Percentiles rank a stretch among this genome's conserved stretches.
These are phyloP conservation scores for Eucalyptus rudis DNA, from an alignment of 345 rosid genomes.

Conservation along the genomic window DNA sequence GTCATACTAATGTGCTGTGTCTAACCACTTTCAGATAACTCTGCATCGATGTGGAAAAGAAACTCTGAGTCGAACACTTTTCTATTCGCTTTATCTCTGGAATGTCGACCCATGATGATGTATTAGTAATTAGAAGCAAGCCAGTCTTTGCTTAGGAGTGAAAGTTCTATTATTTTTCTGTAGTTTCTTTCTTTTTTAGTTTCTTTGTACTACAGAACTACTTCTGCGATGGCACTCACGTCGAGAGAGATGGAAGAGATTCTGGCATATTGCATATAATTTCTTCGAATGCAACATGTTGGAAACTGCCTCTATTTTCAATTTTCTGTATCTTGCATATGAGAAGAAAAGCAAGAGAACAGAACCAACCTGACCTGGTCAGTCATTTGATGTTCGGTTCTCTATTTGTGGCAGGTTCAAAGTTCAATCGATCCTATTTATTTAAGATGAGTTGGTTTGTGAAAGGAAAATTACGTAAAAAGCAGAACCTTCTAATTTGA, in stretches of 20 bases:
- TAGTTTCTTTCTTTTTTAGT: background rate
- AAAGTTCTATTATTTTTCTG: background rate
- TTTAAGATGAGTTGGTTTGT: background rate
- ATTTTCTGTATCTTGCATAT: background rate
- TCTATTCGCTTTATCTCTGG: background rate
- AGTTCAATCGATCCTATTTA: background rate
- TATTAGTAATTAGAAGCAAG: background rate
- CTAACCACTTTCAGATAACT: background rate
- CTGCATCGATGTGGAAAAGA: background rate
- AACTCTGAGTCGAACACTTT: background rate
- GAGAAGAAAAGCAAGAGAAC: background rate
- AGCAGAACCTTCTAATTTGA: background rate
- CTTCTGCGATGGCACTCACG: background rate
- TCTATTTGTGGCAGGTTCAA: background rate
- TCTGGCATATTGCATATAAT: background rate
- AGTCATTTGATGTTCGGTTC: background rate
- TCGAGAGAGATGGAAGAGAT: rapidly evolving
- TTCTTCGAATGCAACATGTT: background rate
- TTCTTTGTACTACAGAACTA: background rate
- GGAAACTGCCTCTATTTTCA: background rate
- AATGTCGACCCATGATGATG: background rate
- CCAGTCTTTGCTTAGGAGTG: background rate
- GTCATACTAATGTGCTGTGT: background rate
- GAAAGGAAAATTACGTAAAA: background rate
- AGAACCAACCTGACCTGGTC: background rate